These are phyloP conservation scores for Chlamydomonas sp. DNA, from an alignment of 139 green algal species.

Conservation along the genomic window DNA sequence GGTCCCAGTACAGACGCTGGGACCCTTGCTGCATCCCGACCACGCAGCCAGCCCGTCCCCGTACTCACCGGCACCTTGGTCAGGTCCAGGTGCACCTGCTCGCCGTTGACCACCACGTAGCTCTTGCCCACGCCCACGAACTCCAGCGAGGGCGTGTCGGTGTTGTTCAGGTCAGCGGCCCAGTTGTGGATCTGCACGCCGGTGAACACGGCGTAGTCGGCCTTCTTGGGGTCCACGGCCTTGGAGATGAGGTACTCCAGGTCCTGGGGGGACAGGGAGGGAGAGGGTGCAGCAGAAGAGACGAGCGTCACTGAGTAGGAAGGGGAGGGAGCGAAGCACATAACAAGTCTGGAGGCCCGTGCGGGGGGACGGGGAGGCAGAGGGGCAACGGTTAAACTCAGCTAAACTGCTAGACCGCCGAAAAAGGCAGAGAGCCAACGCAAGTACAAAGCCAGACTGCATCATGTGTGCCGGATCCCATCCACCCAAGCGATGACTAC, in stretches of 20 bases:
- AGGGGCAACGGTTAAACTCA: too few relatives aligned
- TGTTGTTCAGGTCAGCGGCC: constrained; percentile 59
- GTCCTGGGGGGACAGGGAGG: constrained; percentile 59
- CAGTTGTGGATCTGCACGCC: constrained; percentile 93
- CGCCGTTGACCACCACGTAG: constrained; percentile 82
- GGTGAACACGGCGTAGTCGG: constrained; percentile 89
- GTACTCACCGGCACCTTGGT: constrained; percentile 43
- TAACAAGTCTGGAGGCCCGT: too few relatives aligned
- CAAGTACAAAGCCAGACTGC: too few relatives aligned
- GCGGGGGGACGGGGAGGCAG: too few relatives aligned
- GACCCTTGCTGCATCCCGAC: too few relatives aligned
- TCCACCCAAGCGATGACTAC: background rate
- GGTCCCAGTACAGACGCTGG: too few relatives aligned
- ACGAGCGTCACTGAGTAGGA: background rate
- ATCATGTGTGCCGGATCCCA: too few relatives aligned
- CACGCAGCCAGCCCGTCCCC: background rate
- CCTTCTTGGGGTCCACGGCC: constrained; percentile 78
- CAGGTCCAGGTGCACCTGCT: constrained; percentile 80
- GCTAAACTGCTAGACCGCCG: too few relatives aligned
- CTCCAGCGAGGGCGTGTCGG: constrained; percentile 65
- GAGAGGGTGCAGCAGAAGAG: background rate
- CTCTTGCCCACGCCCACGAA: constrained; percentile 71
- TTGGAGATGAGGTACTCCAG: constrained; percentile 89
- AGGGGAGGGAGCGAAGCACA: background rate
- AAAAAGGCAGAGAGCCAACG: too few relatives aligned